Evolutionary conservation across 2,329 filamentous ascomycete species (phyloP).

Genomic region (Ophiostoma tasmaniense): DNA sequence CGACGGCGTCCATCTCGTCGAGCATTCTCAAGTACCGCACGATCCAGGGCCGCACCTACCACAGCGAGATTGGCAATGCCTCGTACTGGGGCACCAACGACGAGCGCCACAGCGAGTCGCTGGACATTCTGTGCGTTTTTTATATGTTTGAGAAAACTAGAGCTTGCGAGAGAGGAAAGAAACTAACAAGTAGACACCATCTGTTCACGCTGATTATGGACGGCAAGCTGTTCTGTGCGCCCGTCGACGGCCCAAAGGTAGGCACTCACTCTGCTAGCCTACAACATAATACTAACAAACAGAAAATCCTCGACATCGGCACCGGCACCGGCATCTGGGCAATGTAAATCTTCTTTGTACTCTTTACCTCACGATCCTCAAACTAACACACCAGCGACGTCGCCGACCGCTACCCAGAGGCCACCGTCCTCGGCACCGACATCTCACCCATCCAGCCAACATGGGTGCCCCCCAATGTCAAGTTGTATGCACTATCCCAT

Average conservation of each 20-base stretch:
- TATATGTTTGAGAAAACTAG: too few relatives aligned
- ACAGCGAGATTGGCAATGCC: constrained; percentile 24
- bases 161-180: too few relatives aligned
- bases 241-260: neutral
- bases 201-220: neutral
- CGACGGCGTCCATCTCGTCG: constrained; percentile 27
- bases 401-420: constrained; percentile 34
- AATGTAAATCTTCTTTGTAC: constrained; percentile 2
- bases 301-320: constrained; percentile 34
- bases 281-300: neutral
- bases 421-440: constrained; percentile 44
- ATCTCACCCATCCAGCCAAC: constrained; percentile 49
- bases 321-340: constrained; percentile 10
- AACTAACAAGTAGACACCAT: neutral
- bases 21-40: constrained; percentile 27
- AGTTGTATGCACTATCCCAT: too few relatives aligned
- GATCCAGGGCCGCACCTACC: constrained; percentile 28
- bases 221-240: neutral
- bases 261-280: neutral
- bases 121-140: constrained; percentile 27
- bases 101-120: constrained; percentile 25
- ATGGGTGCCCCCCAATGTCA: constrained; percentile 47
- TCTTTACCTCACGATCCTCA: too few relatives aligned
- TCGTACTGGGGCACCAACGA: constrained; percentile 29
- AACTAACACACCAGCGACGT: constrained; percentile 35